Base-by-base conservation (phyloP, 345 rosid genomes). In the Arabis hirsuta region DNA sequence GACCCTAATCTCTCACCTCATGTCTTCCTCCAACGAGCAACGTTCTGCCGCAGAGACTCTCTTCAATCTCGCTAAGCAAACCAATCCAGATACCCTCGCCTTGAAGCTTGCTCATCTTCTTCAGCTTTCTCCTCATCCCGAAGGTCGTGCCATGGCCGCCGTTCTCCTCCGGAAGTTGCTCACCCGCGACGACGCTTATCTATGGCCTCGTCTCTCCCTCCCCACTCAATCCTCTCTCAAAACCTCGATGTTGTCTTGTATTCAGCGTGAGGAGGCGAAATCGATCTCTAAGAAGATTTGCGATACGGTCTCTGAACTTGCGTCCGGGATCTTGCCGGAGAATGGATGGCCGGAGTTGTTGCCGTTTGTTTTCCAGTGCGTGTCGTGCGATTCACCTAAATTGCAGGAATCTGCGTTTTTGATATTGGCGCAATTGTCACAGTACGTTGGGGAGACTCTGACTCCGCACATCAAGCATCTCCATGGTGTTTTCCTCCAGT, bases 291-390 rank as follows among this genome's bases (percentile, higher is more conserved):
- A 90, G 82, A 96, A 96, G 87, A 74, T 96, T 12, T 90, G 98
- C 78, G 99, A 92, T 58, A 96, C 98, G 12, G 84, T 96, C 55
- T 88, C 99, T 6, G 99, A 96, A 83, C 90, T 96, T 41, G 98
- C 99, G 13, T 88, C 97, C 0, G 86, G 90, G 54, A 87, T 96
- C 68, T 57, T 96, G 19, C 90, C 89, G 2, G 97, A 92, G 1
- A 87, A 90, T 26, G 94, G 90, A 0, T 96, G 99, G 99, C 99
- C 99, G 1, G 99, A 96, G 86, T 77, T 96, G 39, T 64, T 96
- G 26, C 99, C 98, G 3, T 96, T 92, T 50, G 90, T 96, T 87
- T 96, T 96, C 65, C 94, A 89, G 81, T 96, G 98, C 67, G 97
- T 96, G 0, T 82, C 94, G 0, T 88, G 96, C 1, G 92, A 90